Conservation (phyloP, 805 yeast species). For the Kodamaea fukazawae region DNA sequence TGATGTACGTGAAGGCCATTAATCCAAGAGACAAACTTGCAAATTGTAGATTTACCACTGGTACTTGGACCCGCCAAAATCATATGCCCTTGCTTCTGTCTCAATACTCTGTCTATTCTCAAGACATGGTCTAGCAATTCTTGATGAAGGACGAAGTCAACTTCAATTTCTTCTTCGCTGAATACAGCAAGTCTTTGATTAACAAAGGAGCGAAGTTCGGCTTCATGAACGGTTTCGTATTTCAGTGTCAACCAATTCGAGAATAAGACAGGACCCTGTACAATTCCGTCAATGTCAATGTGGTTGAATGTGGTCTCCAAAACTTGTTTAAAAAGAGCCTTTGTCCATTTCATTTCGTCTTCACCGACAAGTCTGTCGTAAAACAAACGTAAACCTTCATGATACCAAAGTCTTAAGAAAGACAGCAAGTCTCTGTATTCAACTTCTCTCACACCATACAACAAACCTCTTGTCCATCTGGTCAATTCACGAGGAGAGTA, state of each 20-base stretch:
- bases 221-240: constrained; percentile 54
- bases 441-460: constrained; percentile 43
- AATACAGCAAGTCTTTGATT: constrained; percentile 64
- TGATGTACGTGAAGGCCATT: constrained; percentile 67
- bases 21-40: constrained; percentile 88
- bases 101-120: constrained; percentile 75
- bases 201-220: constrained; percentile 52
- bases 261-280: constrained; percentile 56
- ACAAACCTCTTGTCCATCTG: constrained; percentile 79
- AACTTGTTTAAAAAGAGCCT: constrained; percentile 26
- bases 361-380: constrained; percentile 61
- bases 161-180: constrained; percentile 73
- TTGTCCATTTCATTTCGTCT: constrained; percentile 51
- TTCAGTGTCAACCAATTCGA: constrained; percentile 72
- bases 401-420: constrained; percentile 67
- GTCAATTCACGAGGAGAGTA: constrained; percentile 91
- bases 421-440: constrained; percentile 34
- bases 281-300: constrained; percentile 30
- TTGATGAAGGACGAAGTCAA: constrained; percentile 59
- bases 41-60: constrained; percentile 74
- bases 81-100: constrained; percentile 87
- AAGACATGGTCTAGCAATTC: constrained; percentile 72
- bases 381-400: constrained; percentile 78
- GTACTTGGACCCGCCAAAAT: constrained; percentile 81
- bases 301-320: constrained; percentile 47